Evolutionary conservation across 306 rosid genomes (phyloP).

Genomic region (Vachellia pachyceras): DNA sequence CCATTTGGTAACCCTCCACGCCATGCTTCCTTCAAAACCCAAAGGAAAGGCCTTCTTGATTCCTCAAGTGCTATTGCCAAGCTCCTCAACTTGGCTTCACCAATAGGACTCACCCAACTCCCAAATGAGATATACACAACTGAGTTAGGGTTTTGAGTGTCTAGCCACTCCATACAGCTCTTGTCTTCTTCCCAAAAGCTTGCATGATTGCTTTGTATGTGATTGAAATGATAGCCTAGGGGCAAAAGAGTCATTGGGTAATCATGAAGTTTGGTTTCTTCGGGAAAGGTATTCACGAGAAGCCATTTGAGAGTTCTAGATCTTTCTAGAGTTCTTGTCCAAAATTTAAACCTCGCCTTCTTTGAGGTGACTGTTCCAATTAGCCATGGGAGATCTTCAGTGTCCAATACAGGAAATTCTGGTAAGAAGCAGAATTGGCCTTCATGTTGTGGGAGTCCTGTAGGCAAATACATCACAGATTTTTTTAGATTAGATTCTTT

Average conservation of each 20-base stretch:
- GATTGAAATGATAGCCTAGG: constrained; percentile 52
- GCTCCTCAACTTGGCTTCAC: constrained; percentile 57
- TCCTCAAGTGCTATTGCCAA: constrained; percentile 69
- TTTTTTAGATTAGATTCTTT: no score
- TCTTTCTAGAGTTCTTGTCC: constrained; percentile 75
- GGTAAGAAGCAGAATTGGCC: constrained; percentile 47
- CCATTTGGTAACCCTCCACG: constrained; percentile 63
- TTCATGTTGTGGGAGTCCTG: constrained; percentile 66
- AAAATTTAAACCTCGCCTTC: constrained; percentile 74
- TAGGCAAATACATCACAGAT: background rate
- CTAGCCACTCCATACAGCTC: constrained; percentile 75
- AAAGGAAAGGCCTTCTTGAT: constrained; percentile 63
- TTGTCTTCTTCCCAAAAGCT: constrained; percentile 80
- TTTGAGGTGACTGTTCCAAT: constrained; percentile 66
- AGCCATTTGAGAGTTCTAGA: constrained; percentile 60
- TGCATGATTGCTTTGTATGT: constrained; percentile 33
- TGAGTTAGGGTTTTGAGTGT: constrained; percentile 42
- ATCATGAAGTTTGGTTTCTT: constrained; percentile 43
- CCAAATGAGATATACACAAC: constrained; percentile 85
- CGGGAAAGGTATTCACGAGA: constrained; percentile 67
- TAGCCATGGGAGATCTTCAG: constrained; percentile 86
- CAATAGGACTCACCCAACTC: constrained; percentile 85
- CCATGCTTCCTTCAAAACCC: constrained; percentile 75
- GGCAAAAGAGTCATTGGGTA: constrained; percentile 42
- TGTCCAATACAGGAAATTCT: constrained; percentile 52